Evolutionary conservation across 345 rosid genomes (phyloP), one percentile per base, ranked within the genome.

Genomic region (Cardamine chenopodiifolia): DNA sequence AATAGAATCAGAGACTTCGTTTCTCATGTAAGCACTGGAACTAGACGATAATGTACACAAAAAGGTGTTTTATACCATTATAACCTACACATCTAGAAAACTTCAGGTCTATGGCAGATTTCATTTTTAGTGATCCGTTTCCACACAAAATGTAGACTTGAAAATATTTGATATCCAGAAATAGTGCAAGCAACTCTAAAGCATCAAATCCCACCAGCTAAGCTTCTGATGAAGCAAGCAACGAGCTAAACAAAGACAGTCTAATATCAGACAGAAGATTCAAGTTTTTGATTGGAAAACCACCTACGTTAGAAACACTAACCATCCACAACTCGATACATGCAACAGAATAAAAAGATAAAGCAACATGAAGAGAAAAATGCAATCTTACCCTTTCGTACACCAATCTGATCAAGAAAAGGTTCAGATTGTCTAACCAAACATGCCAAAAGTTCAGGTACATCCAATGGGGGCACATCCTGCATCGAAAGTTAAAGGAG

Each of bases 401-500:
- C 85, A 50, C 97, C 97, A 71, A 95, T 84, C 73, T 95, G 97
- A 84, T 95, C 97, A 78, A 95, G 79, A 86, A 92, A 86, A 8
- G 97, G 96, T 68, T 78, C 97, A 37, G 97, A 92, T 67, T 92
- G 97, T 70, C 92, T 86, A 76, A 92, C 97, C 83, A 92, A 85
- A 82, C 78, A 84, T 65, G 97, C 99, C 68, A 95, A 82, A 67
- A 95, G 95, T 71, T 95, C 97, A 6, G 97, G 84, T 18, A 87
- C 90, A 78, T 95, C 97, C 83, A 92, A 66, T 7, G 97, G 97
- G 0, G 85, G 93, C 14, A 95, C 96, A 70, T 89, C 94, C 97
- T 95, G 50, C 42, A 75, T 48, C 23, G 4, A 22, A 60, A 20
- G 9, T 31, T 28, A 70, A 39, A 59, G 28, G 18, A n/a, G 34